A percentile compares a stretch with the other conserved stretches of the same genome.
Conservation (phyloP, 1,284 basidiomycete species). For the Fomes fomentarius region DNA sequence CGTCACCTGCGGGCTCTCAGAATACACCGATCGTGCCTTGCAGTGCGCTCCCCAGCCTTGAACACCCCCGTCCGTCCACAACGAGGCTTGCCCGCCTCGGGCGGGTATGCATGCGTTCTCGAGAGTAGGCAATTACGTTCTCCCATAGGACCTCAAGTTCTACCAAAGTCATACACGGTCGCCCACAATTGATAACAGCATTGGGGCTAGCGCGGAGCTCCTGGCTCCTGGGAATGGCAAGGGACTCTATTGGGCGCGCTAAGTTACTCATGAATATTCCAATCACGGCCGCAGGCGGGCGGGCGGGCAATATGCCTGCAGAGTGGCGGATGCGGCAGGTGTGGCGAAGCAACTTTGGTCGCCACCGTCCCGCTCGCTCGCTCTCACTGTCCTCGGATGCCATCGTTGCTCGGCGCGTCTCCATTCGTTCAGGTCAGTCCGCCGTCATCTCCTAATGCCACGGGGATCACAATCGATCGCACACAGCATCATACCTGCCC, state of each 20-base stretch:
- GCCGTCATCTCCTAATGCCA: constrained; percentile 1
- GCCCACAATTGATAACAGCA: constrained; percentile 10
- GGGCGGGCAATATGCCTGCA: neutral
- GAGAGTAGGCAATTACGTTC: neutral
- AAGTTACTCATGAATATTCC: neutral
- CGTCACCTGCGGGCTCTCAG: neutral
- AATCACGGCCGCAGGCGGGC: neutral
- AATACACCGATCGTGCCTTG: neutral
- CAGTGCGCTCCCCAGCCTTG: neutral
- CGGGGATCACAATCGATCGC: constrained; percentile 16
- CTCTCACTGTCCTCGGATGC: constrained; percentile 8
- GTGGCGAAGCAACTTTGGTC: neutral
- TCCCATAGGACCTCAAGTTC: neutral
- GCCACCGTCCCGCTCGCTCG: constrained; percentile 6
- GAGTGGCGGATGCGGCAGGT: constrained; percentile 1
- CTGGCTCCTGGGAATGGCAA: neutral
- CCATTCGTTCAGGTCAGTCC: constrained; percentile 10
- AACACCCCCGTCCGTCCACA: neutral
- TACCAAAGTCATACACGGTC: neutral
- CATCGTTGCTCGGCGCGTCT: constrained; percentile 1
- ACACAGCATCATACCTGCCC: constrained; percentile 5
- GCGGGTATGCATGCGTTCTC: neutral
- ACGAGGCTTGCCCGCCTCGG: neutral
- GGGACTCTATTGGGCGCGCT: neutral
- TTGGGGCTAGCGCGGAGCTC: neutral